Percentiles rank a stretch among this genome's conserved stretches.
phyloP scores from a whole-genome alignment of 1,284 basidiomycete genomes.

The Inonotus hispidus region DNA sequence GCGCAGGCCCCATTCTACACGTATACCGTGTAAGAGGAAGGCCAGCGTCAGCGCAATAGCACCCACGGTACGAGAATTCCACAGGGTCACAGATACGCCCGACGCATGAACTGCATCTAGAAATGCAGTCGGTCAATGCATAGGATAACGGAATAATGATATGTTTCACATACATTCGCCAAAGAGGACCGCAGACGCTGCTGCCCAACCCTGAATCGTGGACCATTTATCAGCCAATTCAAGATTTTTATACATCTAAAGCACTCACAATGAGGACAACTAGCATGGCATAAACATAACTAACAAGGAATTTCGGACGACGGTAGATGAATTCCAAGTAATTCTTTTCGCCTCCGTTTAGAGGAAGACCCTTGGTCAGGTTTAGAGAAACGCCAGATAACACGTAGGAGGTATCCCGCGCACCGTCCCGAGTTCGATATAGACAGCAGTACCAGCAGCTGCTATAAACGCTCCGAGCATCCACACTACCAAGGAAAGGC shows the following conservation, averaged over 20 bases:
- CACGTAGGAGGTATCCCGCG: constrained; percentile 24
- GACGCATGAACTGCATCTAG: constrained; percentile 52
- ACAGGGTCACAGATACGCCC: constrained; percentile 37
- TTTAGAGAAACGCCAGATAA: neutral
- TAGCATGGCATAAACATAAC: constrained; percentile 56
- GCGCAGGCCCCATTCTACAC: constrained; percentile 51
- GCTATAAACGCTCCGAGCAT: constrained; percentile 60
- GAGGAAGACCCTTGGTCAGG: constrained; percentile 51
- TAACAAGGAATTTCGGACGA: constrained; percentile 54
- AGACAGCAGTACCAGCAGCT: constrained; percentile 62
- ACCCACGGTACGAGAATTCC: constrained; percentile 45
- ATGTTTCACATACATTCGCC: constrained; percentile 50
- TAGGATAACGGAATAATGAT: neutral
- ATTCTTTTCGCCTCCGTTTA: constrained; percentile 75
- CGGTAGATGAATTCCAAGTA: constrained; percentile 70
- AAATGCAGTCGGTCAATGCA: neutral
- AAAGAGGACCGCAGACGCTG: constrained; percentile 55
- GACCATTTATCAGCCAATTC: constrained; percentile 20
- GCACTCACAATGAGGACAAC: constrained; percentile 50
- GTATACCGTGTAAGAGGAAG: constrained; percentile 51
- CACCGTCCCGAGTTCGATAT: constrained; percentile 68
- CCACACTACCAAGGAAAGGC: constrained; percentile 65
- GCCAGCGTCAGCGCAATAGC: constrained; percentile 53
- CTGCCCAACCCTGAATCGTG: constrained; percentile 42
- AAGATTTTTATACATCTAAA: constrained; percentile 17